Evolutionary conservation across 1,284 basidiomycete species (phyloP).

Genomic region (Boletus semigastroideus): DNA sequence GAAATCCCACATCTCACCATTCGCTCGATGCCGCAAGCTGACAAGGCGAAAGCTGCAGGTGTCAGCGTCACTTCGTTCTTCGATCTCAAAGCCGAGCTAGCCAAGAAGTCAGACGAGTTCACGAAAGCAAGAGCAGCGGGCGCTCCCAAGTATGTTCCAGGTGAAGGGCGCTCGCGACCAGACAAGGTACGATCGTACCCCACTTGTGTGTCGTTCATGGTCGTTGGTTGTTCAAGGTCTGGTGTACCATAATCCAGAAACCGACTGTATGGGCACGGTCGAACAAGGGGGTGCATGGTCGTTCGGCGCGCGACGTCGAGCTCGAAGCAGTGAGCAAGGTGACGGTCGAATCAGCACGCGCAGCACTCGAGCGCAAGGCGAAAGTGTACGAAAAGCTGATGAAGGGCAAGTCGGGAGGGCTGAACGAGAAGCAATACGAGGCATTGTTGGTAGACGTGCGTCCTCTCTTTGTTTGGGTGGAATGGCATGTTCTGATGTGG

Average conservation of each 20-base stretch:
- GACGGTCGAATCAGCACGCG: constrained; percentile 68
- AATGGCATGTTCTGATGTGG: constrained; percentile 12
- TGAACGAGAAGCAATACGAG: constrained; percentile 76
- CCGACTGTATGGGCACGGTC: constrained; percentile 66
- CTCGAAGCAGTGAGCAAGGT: constrained; percentile 62
- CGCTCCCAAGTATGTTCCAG: constrained; percentile 48
- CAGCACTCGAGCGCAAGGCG: constrained; percentile 76
- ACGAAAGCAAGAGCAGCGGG: constrained; percentile 58
- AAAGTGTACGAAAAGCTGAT: constrained; percentile 79
- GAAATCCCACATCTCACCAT: too few species aligned
- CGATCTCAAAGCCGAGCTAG: constrained; percentile 72
- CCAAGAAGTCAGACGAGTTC: constrained; percentile 65
- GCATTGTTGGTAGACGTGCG: constrained; percentile 74
- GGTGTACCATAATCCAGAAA: constrained; percentile 47
- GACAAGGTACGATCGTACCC: constrained; percentile 65
- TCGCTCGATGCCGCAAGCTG: constrained; percentile 36
- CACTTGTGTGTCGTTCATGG: background rate
- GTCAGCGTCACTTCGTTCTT: constrained; percentile 72
- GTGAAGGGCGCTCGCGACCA: constrained; percentile 53
- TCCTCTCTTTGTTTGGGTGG: background rate
- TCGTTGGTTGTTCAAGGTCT: background rate
- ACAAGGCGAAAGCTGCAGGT: constrained; percentile 65
- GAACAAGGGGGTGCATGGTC: constrained; percentile 67
- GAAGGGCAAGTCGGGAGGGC: constrained; percentile 78
- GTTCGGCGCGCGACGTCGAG: constrained; percentile 65